A percentile compares a stretch with the other conserved stretches of the same genome.
Evolutionary conservation across 106 monocot genomes (phyloP).

Genomic region (Vanilla planifolia): DNA sequence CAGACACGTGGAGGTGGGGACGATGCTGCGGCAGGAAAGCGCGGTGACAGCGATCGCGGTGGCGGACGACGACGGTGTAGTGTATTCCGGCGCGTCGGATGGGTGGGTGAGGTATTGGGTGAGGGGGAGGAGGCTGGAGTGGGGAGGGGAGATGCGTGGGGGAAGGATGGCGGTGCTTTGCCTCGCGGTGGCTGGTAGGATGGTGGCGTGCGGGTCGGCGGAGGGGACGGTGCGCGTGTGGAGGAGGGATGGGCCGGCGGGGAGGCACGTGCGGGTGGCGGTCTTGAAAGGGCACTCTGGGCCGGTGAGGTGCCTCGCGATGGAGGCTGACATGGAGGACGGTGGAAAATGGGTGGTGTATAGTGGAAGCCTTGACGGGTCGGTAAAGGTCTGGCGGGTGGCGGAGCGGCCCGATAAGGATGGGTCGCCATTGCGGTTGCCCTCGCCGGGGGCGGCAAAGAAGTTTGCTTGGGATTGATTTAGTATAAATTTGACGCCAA

Average conservation of each 20-base stretch:
- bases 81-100: constrained; percentile 39
- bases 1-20: constrained; percentile 18
- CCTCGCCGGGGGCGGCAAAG: too few relatives aligned
- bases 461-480: too few relatives aligned
- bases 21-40: constrained; percentile 22
- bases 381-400: constrained; percentile 48
- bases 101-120: constrained; percentile 42
- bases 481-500: too few relatives aligned
- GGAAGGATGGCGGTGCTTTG: constrained; percentile 36
- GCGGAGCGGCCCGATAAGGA: too few relatives aligned
- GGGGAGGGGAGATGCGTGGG: constrained; percentile 27
- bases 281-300: constrained; percentile 50
- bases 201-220: constrained; percentile 61
- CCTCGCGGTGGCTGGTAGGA: constrained; percentile 30
- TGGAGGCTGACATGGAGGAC: constrained; percentile 22
- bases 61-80: neutral
- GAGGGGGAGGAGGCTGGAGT: constrained; percentile 27
- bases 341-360: constrained; percentile 34
- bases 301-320: constrained; percentile 43
- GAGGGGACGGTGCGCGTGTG: constrained; percentile 68
- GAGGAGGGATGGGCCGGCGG: constrained; percentile 34
- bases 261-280: constrained; percentile 32
- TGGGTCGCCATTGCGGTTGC: too few relatives aligned
- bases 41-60: constrained; percentile 38
- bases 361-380: constrained; percentile 32